Evolutionary conservation across 208 protist genomes (phyloP).

Genomic region (Porcisia hertigi): DNA sequence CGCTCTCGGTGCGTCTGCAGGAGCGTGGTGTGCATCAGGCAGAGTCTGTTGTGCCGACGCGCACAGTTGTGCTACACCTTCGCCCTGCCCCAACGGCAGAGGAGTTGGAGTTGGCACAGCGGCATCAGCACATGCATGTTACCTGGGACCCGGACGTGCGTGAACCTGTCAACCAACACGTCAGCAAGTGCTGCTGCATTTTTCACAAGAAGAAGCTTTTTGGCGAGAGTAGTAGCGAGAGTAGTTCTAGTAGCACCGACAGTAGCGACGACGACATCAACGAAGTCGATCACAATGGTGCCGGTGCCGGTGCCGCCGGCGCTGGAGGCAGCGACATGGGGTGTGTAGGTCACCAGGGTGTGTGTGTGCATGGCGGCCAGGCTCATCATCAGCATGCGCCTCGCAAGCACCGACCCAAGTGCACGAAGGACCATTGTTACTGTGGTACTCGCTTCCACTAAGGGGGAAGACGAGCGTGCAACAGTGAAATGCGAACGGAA

Average conservation of each 20-base stretch:
- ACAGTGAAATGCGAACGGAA: not conserved
- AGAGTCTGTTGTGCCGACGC: constrained; percentile 23
- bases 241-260: constrained; percentile 39
- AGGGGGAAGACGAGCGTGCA: not conserved
- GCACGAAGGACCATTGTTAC: constrained; percentile 74
- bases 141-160: constrained; percentile 57
- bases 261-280: constrained; percentile 20
- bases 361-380: constrained; percentile 6
- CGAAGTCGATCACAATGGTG: constrained; percentile 10
- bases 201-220: constrained; percentile 91
- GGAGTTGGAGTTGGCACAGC: constrained; percentile 23
- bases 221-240: constrained; percentile 79
- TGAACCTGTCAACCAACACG: constrained; percentile 68
- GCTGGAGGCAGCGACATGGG: not conserved
- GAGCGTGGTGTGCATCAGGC: not conserved
- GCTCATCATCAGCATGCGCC: not conserved
- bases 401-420: constrained; percentile 33
- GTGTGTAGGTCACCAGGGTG: constrained; percentile 8
- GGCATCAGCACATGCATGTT: constrained; percentile 35
- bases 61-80: constrained; percentile 33
- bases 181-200: constrained; percentile 87
- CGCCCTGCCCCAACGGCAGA: constrained; percentile 23
- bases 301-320: not conserved
- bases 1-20: constrained; percentile 11
- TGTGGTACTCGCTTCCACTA: constrained; percentile 77